A percentile compares a stretch with the other conserved stretches of the same genome.
These are phyloP conservation scores for Talinum fruticosum DNA, from an alignment of 148 eudicot species.

Conservation along the genomic window DNA sequence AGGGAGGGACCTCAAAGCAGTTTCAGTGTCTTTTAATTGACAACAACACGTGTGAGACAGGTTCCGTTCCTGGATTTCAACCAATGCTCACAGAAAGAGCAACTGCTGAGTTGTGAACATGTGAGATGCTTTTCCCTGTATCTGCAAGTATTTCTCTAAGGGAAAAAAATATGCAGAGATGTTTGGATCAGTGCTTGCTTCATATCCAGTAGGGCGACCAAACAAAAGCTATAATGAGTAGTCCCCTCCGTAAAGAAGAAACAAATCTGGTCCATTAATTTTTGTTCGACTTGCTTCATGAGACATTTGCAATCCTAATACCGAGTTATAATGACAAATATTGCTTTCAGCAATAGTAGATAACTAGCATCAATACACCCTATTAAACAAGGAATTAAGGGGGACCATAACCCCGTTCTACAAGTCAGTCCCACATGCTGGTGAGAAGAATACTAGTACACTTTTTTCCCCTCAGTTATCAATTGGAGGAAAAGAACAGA, in stretches of 20 bases:
- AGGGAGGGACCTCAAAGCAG: slow-evolving; percentile 8
- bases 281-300: not conserved
- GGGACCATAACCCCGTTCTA: not conserved
- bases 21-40: not conserved
- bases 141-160: not conserved
- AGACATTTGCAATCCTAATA: not conserved
- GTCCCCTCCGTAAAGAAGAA: not conserved
- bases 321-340: not conserved
- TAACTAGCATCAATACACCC: not conserved
- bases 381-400: slow-evolving; percentile 3
- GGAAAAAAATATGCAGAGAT: not conserved
- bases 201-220: slow-evolving; percentile 1
- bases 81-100: not conserved
- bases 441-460: not conserved
- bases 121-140: slow-evolving; percentile 5
- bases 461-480: not conserved
- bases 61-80: slow-evolving; percentile 4
- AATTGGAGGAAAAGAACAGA: not conserved
- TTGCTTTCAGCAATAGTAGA: not conserved
- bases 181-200: not conserved
- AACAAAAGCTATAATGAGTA: not conserved
- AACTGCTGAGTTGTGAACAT: slow-evolving; percentile 5
- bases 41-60: slow-evolving; percentile 3
- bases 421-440: slow-evolving; percentile 9
- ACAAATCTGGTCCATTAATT: not conserved